Percentiles rank a stretch among this genome's conserved stretches.
phyloP scores from a whole-genome alignment of 2,329 filamentous ascomycete genomes.

The Dichotomopilus funicola region DNA sequence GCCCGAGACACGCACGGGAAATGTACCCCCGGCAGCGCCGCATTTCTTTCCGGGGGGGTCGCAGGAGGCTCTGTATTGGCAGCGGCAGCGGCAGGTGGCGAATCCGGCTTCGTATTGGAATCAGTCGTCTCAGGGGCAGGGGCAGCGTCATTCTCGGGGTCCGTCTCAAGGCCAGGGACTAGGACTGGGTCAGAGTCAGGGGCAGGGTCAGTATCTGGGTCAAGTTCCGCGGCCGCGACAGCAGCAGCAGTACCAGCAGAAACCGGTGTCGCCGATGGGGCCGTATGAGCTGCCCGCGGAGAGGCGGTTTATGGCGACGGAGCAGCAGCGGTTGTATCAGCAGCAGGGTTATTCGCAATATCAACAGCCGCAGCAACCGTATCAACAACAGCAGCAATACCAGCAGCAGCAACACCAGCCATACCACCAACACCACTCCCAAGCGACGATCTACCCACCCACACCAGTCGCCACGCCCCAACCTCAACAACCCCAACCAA shows the following conservation, averaged over 20 bases:
- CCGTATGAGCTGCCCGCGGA: slow-evolving; percentile 8
- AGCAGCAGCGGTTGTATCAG: background rate
- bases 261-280: background rate
- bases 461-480: slow-evolving; percentile 8
- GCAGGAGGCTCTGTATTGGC: slow-evolving; percentile 10
- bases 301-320: background rate
- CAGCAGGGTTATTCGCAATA: background rate
- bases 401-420: background rate
- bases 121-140: background rate
- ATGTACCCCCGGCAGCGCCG: slow-evolving; percentile 7
- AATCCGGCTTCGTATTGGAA: slow-evolving; percentile 18
- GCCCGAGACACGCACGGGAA: slow-evolving; percentile 19
- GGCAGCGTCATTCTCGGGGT: no score
- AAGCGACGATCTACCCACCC: background rate
- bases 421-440: background rate
- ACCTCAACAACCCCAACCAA: slow-evolving; percentile 1
- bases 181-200: no score
- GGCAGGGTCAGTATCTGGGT: no score
- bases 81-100: slow-evolving; percentile 13
- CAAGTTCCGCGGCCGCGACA: background rate
- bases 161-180: no score
- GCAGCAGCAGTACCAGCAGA: background rate
- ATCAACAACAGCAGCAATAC: background rate
- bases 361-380: background rate
- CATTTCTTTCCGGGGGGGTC: no score